phyloP scores from a whole-genome alignment of 192 early-diverging fungal genomes.

The Mortierella claussenii region DNA sequence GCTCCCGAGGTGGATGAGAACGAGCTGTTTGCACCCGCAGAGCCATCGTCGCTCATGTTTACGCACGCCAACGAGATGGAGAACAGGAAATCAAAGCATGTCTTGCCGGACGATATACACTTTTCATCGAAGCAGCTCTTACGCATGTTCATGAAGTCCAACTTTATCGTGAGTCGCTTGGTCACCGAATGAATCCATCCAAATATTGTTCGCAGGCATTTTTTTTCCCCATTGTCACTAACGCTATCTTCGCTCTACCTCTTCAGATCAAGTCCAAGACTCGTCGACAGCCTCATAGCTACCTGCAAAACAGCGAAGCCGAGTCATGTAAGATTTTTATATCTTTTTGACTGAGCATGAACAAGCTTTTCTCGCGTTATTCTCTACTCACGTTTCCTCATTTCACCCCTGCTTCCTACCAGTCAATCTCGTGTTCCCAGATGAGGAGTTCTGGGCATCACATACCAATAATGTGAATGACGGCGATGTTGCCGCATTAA shows the following conservation, averaged over 20 bases:
- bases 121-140: conserved; percentile 67
- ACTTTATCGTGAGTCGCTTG: conserved; percentile 52
- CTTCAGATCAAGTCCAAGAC: conserved; percentile 44
- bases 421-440: conserved; percentile 39
- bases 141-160: conserved; percentile 61
- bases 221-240: not conserved
- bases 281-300: conserved; percentile 19
- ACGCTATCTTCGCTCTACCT: not conserved
- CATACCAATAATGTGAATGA: conserved; percentile 49
- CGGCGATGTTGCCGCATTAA: conserved; percentile 22
- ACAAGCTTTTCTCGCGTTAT: not conserved
- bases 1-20: conserved; percentile 68
- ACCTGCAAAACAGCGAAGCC: conserved; percentile 9
- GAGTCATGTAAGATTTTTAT: conserved; percentile 16
- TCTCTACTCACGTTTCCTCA: not conserved
- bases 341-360: not conserved
- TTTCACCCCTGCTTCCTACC: not conserved
- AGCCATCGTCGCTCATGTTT: conserved; percentile 56
- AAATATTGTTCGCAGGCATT: not conserved
- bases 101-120: conserved; percentile 88
- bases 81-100: conserved; percentile 60
- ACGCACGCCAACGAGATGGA: conserved; percentile 66
- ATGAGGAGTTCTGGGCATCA: conserved; percentile 59
- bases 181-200: not conserved
- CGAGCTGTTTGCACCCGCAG: conserved; percentile 74